A percentile compares a stretch with the other conserved stretches of the same genome.
These are phyloP conservation scores for Colletotrichum liriopes DNA, from an alignment of 2,329 filamentous ascomycete genomes.

Conservation along the genomic window DNA sequence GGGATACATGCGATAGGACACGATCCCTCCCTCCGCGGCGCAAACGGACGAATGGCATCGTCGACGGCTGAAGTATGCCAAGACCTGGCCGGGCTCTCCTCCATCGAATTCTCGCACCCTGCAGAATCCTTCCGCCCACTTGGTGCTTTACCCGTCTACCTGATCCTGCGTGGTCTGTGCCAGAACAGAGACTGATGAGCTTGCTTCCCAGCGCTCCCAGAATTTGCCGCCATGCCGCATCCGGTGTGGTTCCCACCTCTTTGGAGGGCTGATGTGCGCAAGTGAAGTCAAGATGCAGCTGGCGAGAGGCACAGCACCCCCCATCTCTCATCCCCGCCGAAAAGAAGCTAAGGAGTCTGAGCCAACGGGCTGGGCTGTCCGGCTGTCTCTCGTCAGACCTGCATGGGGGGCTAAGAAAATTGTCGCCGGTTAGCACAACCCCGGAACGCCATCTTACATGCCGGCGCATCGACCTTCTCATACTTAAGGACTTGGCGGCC, in stretches of 20 bases:
- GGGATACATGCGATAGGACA: neutral
- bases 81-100: neutral
- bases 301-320: neutral
- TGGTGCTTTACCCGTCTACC: neutral
- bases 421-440: neutral
- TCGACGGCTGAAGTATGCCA: neutral
- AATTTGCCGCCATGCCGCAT: neutral
- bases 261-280: neutral
- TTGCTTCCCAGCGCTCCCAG: neutral
- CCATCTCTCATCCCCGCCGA: neutral
- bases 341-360: neutral
- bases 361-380: neutral
- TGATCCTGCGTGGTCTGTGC: neutral
- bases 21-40: neutral
- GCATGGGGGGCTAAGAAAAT: neutral
- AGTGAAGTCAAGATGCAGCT: neutral
- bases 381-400: neutral
- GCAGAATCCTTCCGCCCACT: neutral
- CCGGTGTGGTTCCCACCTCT: neutral
- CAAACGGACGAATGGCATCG: slow-evolving; percentile 13
- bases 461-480: neutral
- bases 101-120: neutral
- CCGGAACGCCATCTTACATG: neutral
- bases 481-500: slow-evolving; percentile 15
- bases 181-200: neutral